Percentiles rank a stretch among this genome's conserved stretches.
Evolutionary conservation across 768 basidiomycete genomes (phyloP).

Genomic region (Galerina marginata): DNA sequence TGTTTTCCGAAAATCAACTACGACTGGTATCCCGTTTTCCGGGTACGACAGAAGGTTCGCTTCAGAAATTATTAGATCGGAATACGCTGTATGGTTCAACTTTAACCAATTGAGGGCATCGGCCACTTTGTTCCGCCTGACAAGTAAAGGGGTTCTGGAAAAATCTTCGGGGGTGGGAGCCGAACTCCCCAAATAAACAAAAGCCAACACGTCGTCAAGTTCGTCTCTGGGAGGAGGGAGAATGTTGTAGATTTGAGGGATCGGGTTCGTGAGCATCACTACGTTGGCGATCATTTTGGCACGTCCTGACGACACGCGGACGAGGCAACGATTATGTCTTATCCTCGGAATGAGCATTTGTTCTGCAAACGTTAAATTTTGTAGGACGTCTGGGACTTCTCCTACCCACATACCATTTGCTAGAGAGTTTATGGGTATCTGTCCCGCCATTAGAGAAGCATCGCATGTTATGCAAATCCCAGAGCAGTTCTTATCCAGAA

Average conservation of each 20-base stretch:
- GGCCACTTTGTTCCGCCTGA: neutral
- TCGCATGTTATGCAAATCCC: neutral
- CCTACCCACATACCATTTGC: no score
- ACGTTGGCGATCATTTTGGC: neutral
- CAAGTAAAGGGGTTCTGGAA: neutral
- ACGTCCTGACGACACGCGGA: neutral
- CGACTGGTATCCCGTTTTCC: slow-evolving; percentile 26
- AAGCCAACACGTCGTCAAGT: neutral
- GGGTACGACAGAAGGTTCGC: slow-evolving; percentile 29
- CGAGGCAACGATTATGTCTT: neutral
- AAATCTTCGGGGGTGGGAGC: neutral
- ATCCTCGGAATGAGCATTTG: no score
- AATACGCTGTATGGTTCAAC: no score
- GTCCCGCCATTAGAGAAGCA: neutral
- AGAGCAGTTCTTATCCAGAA: neutral
- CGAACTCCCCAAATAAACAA: neutral
- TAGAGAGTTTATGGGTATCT: no score
- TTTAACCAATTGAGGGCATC: neutral
- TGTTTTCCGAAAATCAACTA: slow-evolving; percentile 25
- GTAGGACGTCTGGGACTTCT: no score
- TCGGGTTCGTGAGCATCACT: neutral
- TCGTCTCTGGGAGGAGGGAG: neutral
- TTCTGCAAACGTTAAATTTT: no score
- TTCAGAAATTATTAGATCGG: slow-evolving; percentile 34
- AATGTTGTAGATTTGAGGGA: neutral